phyloP scores from a whole-genome alignment of 306 rosid species.

The Morella rubra region DNA sequence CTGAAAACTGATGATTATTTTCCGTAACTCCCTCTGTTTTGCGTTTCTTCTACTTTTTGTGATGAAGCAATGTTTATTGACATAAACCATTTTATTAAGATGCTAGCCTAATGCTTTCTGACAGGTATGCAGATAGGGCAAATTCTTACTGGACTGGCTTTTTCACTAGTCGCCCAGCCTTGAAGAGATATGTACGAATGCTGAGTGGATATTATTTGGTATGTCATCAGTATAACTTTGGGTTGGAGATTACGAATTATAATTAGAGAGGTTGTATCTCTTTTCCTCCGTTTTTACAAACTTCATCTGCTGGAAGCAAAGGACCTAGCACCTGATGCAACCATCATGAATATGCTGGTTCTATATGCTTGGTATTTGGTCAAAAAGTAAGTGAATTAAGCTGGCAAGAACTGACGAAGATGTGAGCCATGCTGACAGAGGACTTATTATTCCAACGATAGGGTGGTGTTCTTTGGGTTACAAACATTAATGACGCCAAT shows the following conservation, averaged over 20 bases:
- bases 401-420: background rate
- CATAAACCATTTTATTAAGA: background rate
- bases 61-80: background rate
- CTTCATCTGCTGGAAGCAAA: background rate
- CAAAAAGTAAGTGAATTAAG: background rate
- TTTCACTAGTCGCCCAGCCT: slow-evolving; percentile 71
- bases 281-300: background rate
- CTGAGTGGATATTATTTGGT: slow-evolving; percentile 90
- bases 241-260: slow-evolving; percentile 4
- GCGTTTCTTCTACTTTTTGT: background rate
- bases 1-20: slow-evolving; percentile 86
- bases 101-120: slow-evolving; percentile 22
- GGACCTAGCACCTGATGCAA: background rate
- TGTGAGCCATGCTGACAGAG: background rate
- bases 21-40: slow-evolving; percentile 53
- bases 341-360: background rate
- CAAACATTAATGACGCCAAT: slow-evolving; percentile 4
- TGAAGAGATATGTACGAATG: slow-evolving; percentile 70
- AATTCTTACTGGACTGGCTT: slow-evolving; percentile 89
- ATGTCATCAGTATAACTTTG: slow-evolving; percentile 20
- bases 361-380: background rate
- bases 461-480: background rate
- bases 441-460: background rate
- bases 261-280: background rate
- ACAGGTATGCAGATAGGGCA: slow-evolving; percentile 72